Evolutionary conservation across 495 filamentous ascomycete genomes (phyloP).

Genomic region (Trichoderma erinaceum): DNA sequence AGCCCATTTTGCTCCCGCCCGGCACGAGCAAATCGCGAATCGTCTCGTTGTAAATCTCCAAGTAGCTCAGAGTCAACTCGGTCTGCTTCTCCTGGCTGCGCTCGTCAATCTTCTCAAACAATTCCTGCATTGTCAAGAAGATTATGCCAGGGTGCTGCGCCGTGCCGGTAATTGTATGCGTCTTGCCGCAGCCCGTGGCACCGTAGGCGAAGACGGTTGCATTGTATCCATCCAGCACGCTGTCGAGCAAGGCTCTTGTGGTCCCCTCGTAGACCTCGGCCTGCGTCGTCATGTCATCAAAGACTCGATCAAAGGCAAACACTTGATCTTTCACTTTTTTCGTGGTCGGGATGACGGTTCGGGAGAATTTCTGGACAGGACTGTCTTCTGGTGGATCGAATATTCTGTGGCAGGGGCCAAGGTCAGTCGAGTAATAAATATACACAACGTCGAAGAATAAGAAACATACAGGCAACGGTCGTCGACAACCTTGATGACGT

Average conservation of each 20-base stretch:
- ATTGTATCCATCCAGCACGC: conserved; percentile 95
- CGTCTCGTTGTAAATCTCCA: conserved; percentile 99
- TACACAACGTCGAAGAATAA: background rate
- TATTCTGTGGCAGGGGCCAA: conserved; percentile 48
- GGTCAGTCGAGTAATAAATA: background rate
- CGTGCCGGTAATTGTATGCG: conserved; percentile 95
- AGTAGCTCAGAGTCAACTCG: conserved; percentile 87
- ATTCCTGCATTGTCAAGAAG: conserved; percentile 96
- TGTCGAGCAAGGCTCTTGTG: conserved; percentile 82
- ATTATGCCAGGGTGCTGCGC: conserved; percentile 94
- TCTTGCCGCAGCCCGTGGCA: conserved; percentile 96
- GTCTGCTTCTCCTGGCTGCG: conserved; percentile 77
- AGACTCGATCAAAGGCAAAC: conserved; percentile 93
- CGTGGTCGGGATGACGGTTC: conserved; percentile 72
- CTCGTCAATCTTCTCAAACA: conserved; percentile 93
- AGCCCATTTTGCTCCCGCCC: conserved; percentile 73
- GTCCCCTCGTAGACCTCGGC: conserved; percentile 95
- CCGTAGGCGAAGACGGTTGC: conserved; percentile 98
- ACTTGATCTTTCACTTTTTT: conserved; percentile 97
- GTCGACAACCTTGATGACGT: conserved; percentile 93
- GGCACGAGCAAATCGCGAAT: conserved; percentile 91
- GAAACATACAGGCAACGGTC: conserved; percentile 83
- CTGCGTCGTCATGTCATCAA: conserved; percentile 92
- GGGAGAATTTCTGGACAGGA: conserved; percentile 84
- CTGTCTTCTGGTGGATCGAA: conserved; percentile 98